Percentiles rank a stretch among this genome's conserved stretches.
Conservation (phyloP, 2,329 filamentous ascomycete species). For the Penicillium sp. region DNA sequence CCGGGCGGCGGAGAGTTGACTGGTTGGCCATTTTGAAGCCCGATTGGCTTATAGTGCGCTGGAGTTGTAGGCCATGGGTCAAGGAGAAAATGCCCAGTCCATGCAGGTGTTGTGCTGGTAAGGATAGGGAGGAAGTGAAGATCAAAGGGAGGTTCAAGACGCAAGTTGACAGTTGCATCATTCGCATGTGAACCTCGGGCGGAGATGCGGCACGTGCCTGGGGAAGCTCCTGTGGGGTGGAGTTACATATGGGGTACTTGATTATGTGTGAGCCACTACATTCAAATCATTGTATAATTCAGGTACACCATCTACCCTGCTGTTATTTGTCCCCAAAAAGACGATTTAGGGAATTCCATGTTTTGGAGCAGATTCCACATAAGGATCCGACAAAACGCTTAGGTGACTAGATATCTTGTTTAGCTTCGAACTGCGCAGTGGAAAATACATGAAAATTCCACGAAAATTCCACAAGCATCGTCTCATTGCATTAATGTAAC, state of each 20-base stretch:
- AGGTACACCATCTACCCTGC: not conserved
- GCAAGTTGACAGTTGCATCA: constrained; percentile 18
- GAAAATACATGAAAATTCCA: no score
- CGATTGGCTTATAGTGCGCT: constrained; percentile 5
- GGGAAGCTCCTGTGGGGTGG: constrained; percentile 10
- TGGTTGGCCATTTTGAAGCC: constrained; percentile 71
- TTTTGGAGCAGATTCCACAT: no score
- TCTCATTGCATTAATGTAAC: no score
- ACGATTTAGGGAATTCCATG: no score
- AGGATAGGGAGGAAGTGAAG: not conserved
- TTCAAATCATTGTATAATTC: not conserved
- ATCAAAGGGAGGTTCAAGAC: not conserved
- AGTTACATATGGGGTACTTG: not conserved
- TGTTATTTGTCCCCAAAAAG: not conserved
- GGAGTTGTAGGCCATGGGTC: constrained; percentile 10
- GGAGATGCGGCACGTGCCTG: constrained; percentile 22
- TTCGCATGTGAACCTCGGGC: constrained; percentile 30
- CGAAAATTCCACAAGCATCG: no score
- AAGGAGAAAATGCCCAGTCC: not conserved
- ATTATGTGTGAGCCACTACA: not conserved
- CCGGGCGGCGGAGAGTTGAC: constrained; percentile 72
- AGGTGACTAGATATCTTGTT: no score
- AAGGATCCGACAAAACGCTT: no score
- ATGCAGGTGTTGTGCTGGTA: not conserved
- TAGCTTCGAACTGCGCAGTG: no score